These are phyloP conservation scores for Globisporangium yorkense DNA, from an alignment of 352 stramenopile genomes.

Conservation along the genomic window DNA sequence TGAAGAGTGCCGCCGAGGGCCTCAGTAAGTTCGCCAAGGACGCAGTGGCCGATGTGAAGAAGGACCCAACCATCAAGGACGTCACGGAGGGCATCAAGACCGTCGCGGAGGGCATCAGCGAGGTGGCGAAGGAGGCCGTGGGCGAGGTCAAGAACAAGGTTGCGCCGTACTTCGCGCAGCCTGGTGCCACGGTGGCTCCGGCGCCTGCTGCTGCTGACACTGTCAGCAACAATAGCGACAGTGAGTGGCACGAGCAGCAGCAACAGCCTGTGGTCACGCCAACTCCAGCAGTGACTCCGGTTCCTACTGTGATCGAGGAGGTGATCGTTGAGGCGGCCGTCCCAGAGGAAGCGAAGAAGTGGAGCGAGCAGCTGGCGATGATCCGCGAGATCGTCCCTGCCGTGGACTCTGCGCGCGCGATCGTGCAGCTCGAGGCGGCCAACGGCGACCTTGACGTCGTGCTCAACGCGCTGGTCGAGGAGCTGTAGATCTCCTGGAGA, in stretches of 20 bases:
- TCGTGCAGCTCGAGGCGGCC: constrained; percentile 67
- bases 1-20: constrained; percentile 9
- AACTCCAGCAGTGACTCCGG: background rate
- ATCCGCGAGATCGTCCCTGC: constrained; percentile 69
- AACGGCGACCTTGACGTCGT: constrained; percentile 75
- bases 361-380: constrained; percentile 52
- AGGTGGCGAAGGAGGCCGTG: constrained; percentile 11
- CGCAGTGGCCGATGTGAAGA: constrained; percentile 6
- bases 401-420: constrained; percentile 33
- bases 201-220: background rate
- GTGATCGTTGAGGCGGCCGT: constrained; percentile 22
- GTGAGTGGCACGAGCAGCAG: constrained; percentile 30
- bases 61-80: constrained; percentile 6
- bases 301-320: constrained; percentile 18
- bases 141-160: constrained; percentile 32
- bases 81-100: constrained; percentile 9
- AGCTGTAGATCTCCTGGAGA: constrained; percentile 30
- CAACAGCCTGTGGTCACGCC: background rate
- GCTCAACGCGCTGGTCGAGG: constrained; percentile 68
- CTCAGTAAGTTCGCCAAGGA: constrained; percentile 12
- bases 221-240: constrained; percentile 29
- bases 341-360: constrained; percentile 69
- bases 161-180: constrained; percentile 7
- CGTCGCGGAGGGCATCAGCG: constrained; percentile 3
- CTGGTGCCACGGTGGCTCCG: constrained; percentile 9